Evolutionary conservation across 2,329 filamentous ascomycete genomes (phyloP).

Genomic region (Aspergillus intermedius): DNA sequence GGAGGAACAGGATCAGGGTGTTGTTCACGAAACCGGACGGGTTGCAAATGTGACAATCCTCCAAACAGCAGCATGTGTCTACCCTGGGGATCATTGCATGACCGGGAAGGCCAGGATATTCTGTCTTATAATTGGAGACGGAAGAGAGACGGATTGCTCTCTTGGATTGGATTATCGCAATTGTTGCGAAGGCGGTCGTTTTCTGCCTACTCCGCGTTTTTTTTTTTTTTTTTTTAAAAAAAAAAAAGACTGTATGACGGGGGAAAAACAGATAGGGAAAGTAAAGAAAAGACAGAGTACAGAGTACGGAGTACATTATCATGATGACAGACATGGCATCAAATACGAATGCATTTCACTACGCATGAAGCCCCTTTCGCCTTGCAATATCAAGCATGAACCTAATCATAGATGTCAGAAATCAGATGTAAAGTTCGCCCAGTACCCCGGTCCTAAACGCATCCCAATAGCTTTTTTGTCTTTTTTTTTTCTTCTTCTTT

Average conservation of each 20-base stretch:
- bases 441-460: slow-evolving; percentile 33
- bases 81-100: slow-evolving; percentile 9
- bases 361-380: neutral
- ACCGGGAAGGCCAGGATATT: slow-evolving; percentile 1
- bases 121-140: slow-evolving; percentile 1
- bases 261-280: neutral
- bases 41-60: slow-evolving; percentile 10
- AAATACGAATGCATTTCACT: no score
- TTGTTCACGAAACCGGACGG: slow-evolving; percentile 5
- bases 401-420: slow-evolving; percentile 20
- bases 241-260: neutral
- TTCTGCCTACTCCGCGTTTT: slow-evolving; percentile 4
- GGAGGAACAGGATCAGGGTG: neutral
- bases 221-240: slow-evolving; percentile 3
- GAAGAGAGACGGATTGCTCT: neutral
- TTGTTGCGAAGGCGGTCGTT: slow-evolving; percentile 13
- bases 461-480: slow-evolving; percentile 29
- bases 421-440: slow-evolving; percentile 34
- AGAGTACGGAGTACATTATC: no score
- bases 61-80: slow-evolving; percentile 17
- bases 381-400: neutral
- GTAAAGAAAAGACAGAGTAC: no score
- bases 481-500: slow-evolving; percentile 4
- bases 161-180: slow-evolving; percentile 4
- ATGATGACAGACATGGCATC: no score